Percentiles rank a stretch among this genome's conserved stretches.
Conservation (phyloP, 1,284 basidiomycete genomes). For the Irpex lacteus region DNA sequence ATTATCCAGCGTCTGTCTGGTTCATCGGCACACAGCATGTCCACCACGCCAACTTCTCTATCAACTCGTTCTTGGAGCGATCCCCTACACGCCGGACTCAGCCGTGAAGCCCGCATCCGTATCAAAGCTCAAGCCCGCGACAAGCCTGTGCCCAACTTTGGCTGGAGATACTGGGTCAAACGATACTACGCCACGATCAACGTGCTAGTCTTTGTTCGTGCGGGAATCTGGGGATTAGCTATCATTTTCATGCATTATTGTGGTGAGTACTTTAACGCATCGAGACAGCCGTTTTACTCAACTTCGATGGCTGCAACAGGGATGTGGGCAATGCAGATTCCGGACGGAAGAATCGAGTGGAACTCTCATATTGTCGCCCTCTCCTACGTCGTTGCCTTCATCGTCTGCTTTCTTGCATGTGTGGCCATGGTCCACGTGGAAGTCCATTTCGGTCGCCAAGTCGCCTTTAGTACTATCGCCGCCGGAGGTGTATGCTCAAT, state of each 20-base stretch:
- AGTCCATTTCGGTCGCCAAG: constrained; percentile 27
- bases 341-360: constrained; percentile 27
- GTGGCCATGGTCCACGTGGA: constrained; percentile 30
- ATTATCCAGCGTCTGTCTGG: constrained; percentile 1
- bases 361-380: constrained; percentile 20
- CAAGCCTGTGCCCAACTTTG: constrained; percentile 24
- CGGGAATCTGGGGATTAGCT: constrained; percentile 26
- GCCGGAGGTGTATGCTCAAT: constrained; percentile 27
- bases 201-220: constrained; percentile 20
- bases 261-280: constrained; percentile 15
- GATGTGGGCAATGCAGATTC: constrained; percentile 32
- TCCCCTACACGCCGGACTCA: constrained; percentile 26
- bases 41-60: constrained; percentile 21
- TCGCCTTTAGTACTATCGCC: constrained; percentile 28
- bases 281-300: background rate
- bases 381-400: constrained; percentile 28
- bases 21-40: constrained; percentile 3
- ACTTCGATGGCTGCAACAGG: constrained; percentile 13
- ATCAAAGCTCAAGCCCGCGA: constrained; percentile 28
- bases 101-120: constrained; percentile 25
- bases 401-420: constrained; percentile 26
- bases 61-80: constrained; percentile 24
- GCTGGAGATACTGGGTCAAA: constrained; percentile 26
- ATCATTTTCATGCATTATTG: constrained; percentile 32
- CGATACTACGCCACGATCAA: constrained; percentile 22